phyloP scores from a whole-genome alignment of 495 filamentous ascomycete genomes.

The Clohesyomyces aquaticus region DNA sequence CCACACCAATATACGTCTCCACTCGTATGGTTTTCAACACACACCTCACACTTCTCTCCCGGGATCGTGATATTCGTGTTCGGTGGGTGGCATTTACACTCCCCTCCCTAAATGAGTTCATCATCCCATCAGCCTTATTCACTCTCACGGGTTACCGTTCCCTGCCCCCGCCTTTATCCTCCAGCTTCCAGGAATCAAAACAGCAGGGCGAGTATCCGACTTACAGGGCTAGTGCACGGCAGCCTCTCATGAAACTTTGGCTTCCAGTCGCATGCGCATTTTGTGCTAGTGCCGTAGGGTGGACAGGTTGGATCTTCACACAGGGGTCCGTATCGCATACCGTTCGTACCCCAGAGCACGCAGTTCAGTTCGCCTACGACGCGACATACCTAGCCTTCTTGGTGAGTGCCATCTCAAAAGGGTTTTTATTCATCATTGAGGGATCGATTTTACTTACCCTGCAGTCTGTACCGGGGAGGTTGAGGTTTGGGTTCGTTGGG shows the following conservation, averaged over 20 bases:
- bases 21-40: not conserved
- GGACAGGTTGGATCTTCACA: constrained; percentile 6
- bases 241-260: constrained; percentile 12
- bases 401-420: no score
- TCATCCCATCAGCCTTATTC: not conserved
- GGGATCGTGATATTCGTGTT: constrained; percentile 12
- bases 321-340: constrained; percentile 18
- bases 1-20: constrained; percentile 6
- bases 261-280: constrained; percentile 19
- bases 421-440: no score
- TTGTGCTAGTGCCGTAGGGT: not conserved
- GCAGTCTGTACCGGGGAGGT: constrained; percentile 22
- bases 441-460: no score
- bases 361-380: constrained; percentile 12
- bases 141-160: no score
- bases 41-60: constrained; percentile 20
- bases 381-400: no score
- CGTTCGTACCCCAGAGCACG: constrained; percentile 21
- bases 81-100: constrained; percentile 18
- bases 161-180: no score
- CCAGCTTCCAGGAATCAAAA: no score
- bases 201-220: no score
- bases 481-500: not conserved
- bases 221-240: constrained; percentile 17
- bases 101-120: constrained; percentile 4